Evolutionary conservation across 345 rosid species (phyloP), one percentile per base, ranked within the genome.

Genomic region (Eucalyptus pumila): DNA sequence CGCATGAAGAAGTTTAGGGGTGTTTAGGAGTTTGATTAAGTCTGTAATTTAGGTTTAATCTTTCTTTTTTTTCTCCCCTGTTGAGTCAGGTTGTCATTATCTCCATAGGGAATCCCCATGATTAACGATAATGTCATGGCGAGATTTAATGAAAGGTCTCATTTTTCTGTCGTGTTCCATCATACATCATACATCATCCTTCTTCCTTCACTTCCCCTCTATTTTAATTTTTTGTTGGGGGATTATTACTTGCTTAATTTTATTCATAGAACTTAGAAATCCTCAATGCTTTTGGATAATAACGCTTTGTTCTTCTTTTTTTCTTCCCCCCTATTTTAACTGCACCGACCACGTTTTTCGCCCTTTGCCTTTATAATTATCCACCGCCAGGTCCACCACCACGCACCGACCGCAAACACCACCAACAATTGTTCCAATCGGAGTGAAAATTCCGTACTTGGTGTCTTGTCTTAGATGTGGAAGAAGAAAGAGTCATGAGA

Each of bases 61-160:
- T 37, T 19, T 11, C 30, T 9, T 86, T 51, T 7, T 45, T 40
- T 85, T 50, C 19, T 1, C 11, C 37, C 44, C 44, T 86, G 37
- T n/a, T 21, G 65, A 54, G 87, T 86, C 16, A 86, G 47, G 44
- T 51, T 67, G 30, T 88, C 85, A 1, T 40, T 4, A 76, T 76
- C 85, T 76, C 85, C 1, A 3, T 40, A 90, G 88, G 91, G 89
- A 92, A 92, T 92, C 93, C 92, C 91, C 90, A 88, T 92, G 92
- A 89, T 87, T 50, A 90, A 89, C 69, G 86, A 86, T 42, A 89
- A 65, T 14, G 56, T 60, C 91, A 91, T 86, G 92, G 93, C 65
- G 93, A 91, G 94, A 92, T 92, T 90, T 89, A 87, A 86, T 81
- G 87, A 13, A 48, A 87, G n/a, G 47, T 40, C 47, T 76, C 9